Base-by-base conservation (phyloP, 2,329 filamentous ascomycete genomes). In the Fusarium sp. region DNA sequence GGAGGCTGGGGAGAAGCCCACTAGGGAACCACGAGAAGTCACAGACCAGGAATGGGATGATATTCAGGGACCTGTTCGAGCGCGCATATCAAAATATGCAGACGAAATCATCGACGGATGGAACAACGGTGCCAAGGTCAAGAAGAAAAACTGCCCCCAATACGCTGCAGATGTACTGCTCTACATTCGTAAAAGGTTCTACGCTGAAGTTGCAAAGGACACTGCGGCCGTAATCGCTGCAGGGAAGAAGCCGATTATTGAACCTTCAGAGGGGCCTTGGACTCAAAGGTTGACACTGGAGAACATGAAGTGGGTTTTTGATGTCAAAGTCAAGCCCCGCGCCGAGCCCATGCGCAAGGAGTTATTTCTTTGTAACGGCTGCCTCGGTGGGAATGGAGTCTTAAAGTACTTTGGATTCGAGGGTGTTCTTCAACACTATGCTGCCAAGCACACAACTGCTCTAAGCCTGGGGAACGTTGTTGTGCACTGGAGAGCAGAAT, bases 251-350 rank as follows among this genome's bases (percentile, higher is more conserved):
- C 83, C 84, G 7, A 75, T 79, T 32, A 59, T 78, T 13, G 88
- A 91, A 67, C 84, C 86, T 11, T 81, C 83, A 4, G 82, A 86
- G 67, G 87, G 85, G 0, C 84, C 88, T 10, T 87, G 85, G 73
- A 89, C 86, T 30, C 85, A 88, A 77, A 90, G 86, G 76, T 83
- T 95, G 56, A 92, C 91, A 2, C 81, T 96, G 72, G 93, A 95
- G 77, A 94, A 95, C 76, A 94, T 96, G 92, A 95, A 92, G 80
- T 95, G 91, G 89, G 84, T 95, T 33, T 95, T 92, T 78, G 92
- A 95, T 75, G 88, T 88, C 72, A 94, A 93, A 78, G 86, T 96
- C 77, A 93, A 90, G 76, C 89, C 89, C 27, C 81, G 89, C 58
- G 93, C 91, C 5, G 91, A 93, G 68, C 81, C 84, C 48, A 86